phyloP scores from a whole-genome alignment of 495 filamentous ascomycete species.

The Staphylotrichum longicolle region DNA sequence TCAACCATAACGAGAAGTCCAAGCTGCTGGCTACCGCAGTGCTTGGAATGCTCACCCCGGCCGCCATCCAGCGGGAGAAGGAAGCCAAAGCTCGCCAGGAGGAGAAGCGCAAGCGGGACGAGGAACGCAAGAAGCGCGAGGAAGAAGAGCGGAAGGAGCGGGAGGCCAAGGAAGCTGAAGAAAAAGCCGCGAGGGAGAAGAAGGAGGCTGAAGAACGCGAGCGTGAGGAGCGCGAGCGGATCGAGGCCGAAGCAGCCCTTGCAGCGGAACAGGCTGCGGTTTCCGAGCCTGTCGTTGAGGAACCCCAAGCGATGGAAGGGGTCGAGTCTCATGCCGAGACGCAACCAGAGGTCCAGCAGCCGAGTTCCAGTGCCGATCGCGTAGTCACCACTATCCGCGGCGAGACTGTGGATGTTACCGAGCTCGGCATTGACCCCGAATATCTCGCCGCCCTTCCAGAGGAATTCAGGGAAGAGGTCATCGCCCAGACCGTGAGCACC shows the following conservation, averaged over 20 bases:
- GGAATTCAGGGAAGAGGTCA: slow-evolving; percentile 91
- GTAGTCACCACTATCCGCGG: slow-evolving; percentile 79
- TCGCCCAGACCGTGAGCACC: slow-evolving; percentile 80
- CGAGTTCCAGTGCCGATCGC: slow-evolving; percentile 44
- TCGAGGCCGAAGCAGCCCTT: slow-evolving; percentile 49
- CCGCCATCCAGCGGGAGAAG: slow-evolving; percentile 77
- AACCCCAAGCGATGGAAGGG: slow-evolving; percentile 78
- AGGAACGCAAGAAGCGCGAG: slow-evolving; percentile 57
- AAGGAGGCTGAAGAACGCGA: slow-evolving; percentile 58
- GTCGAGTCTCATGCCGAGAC: slow-evolving; percentile 58
- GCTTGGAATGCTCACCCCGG: slow-evolving; percentile 71
- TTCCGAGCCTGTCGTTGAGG: slow-evolving; percentile 27
- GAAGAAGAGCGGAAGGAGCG: slow-evolving; percentile 54
- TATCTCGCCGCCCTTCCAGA: slow-evolving; percentile 94
- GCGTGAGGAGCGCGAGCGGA: slow-evolving; percentile 47
- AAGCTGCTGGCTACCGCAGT: slow-evolving; percentile 65
- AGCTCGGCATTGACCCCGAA: slow-evolving; percentile 86
- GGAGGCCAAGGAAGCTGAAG: slow-evolving; percentile 61
- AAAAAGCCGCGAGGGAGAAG: slow-evolving; percentile 53
- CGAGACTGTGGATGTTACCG: slow-evolving; percentile 84
- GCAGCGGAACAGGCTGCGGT: slow-evolving; percentile 40
- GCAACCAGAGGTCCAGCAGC: slow-evolving; percentile 32
- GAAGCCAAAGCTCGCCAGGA: slow-evolving; percentile 58
- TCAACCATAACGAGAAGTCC: slow-evolving; percentile 65
- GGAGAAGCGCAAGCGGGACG: slow-evolving; percentile 62